Conservation (phyloP, 768 basidiomycete genomes). For the Rhodotorula graminis region DNA sequence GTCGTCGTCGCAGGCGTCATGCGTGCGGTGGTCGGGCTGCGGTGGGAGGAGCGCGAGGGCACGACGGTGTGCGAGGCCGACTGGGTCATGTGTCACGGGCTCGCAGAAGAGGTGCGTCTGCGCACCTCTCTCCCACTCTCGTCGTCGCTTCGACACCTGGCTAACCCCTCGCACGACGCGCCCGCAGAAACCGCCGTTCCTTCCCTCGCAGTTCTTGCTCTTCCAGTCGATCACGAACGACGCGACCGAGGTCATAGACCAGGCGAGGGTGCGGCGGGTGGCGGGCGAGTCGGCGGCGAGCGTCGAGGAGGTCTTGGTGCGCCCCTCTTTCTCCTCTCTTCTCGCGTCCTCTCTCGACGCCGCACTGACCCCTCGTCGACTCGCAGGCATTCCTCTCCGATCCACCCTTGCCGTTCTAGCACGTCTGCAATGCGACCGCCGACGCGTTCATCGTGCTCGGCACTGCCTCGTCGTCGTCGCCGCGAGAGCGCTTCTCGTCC, state of each 20-base stretch:
- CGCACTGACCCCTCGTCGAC: accelerated
- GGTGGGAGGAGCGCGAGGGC: background rate
- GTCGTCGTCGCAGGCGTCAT: background rate
- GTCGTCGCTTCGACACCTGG: too few relatives aligned
- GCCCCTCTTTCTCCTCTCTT: background rate
- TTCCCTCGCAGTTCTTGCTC: conserved; percentile 16
- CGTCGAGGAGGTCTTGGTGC: conserved; percentile 23
- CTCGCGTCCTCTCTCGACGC: background rate
- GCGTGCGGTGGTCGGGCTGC: background rate
- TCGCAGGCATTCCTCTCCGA: conserved; percentile 14
- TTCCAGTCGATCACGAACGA: conserved; percentile 23
- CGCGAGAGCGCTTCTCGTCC: too few relatives aligned
- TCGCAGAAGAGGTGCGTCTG: conserved; percentile 10
- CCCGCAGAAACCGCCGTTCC: conserved; percentile 10
- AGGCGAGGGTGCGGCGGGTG: background rate
- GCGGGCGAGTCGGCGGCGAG: background rate
- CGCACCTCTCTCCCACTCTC: too few relatives aligned
- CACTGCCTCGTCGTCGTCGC: too few relatives aligned
- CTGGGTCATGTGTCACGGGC: background rate
- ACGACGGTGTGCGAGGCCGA: conserved; percentile 6
- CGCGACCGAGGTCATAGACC: conserved; percentile 7
- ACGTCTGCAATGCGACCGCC: background rate
- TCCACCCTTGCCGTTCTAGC: conserved; percentile 22
- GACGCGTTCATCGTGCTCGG: too few relatives aligned
- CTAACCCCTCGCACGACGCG: too few relatives aligned